phyloP scores from a whole-genome alignment of 73 alveolate species.

The Paramecium caudatum region DNA sequence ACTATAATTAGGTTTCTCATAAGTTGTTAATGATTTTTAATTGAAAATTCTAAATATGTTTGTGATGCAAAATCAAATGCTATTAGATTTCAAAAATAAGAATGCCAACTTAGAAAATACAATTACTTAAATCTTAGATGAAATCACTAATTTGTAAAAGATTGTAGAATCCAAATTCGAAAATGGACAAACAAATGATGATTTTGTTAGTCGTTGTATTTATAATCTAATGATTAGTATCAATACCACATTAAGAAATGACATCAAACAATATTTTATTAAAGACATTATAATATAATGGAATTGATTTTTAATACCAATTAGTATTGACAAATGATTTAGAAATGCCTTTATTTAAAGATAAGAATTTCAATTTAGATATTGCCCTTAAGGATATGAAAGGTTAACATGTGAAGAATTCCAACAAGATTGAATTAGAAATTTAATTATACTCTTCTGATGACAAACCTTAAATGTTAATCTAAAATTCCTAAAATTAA shows the following conservation, averaged over 20 bases:
- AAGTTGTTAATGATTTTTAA: conserved; percentile 55
- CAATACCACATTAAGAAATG: conserved; percentile 51
- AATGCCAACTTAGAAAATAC: conserved; percentile 29
- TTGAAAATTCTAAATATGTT: conserved; percentile 62
- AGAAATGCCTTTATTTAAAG: conserved; percentile 59
- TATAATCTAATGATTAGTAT: neutral
- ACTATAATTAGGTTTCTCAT: conserved; percentile 27
- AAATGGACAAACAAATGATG: conserved; percentile 30
- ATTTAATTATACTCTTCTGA: conserved; percentile 58
- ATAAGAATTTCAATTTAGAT: conserved; percentile 51
- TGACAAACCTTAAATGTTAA: conserved; percentile 35
- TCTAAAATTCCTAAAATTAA: neutral
- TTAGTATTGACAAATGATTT: conserved; percentile 34
- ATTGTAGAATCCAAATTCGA: conserved; percentile 56
- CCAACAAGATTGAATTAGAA: conserved; percentile 53
- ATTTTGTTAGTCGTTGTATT: conserved; percentile 39
- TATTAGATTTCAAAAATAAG: conserved; percentile 54
- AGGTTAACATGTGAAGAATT: conserved; percentile 9
- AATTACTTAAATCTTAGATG: conserved; percentile 47
- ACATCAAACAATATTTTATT: conserved; percentile 22
- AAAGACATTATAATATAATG: neutral
- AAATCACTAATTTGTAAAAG: conserved; percentile 45
- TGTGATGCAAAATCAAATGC: conserved; percentile 45
- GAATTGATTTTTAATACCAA: conserved; percentile 27
- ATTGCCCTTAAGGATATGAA: conserved; percentile 37